phyloP scores from a whole-genome alignment of 2,329 filamentous ascomycete species.

The Fusarium sacchari region DNA sequence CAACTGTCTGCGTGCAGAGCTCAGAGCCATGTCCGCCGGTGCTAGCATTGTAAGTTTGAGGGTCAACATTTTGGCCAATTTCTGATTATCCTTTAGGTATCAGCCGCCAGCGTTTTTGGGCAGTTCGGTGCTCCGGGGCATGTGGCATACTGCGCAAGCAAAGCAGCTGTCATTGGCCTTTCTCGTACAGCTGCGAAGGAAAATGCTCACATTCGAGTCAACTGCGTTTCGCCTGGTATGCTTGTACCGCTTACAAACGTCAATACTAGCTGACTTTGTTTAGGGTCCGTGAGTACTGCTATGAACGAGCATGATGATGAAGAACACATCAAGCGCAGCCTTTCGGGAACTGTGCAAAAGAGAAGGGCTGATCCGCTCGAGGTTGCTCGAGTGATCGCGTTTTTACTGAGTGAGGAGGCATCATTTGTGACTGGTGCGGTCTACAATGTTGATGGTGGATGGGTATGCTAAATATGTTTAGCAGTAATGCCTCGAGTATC shows the following conservation, averaged over 20 bases:
- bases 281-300: slow-evolving; percentile 28
- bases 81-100: slow-evolving; percentile 37
- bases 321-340: slow-evolving; percentile 13
- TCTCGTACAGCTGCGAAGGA: slow-evolving; percentile 46
- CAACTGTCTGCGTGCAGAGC: slow-evolving; percentile 60
- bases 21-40: slow-evolving; percentile 49
- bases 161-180: slow-evolving; percentile 47
- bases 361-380: slow-evolving; percentile 18
- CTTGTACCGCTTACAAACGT: fast-evolving
- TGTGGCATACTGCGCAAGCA: slow-evolving; percentile 46
- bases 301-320: slow-evolving; percentile 28
- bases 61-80: slow-evolving; percentile 47
- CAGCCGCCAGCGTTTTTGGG: slow-evolving; percentile 46
- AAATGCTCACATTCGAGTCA: slow-evolving; percentile 22
- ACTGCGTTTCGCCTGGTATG: slow-evolving; percentile 27
- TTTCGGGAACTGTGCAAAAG: slow-evolving; percentile 24
- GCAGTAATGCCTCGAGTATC: background rate
- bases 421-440: slow-evolving; percentile 40
- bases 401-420: slow-evolving; percentile 40
- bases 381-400: slow-evolving; percentile 27
- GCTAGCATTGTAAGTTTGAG: slow-evolving; percentile 32
- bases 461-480: slow-evolving; percentile 19
- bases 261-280: background rate
- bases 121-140: slow-evolving; percentile 46
- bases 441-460: slow-evolving; percentile 55